These are phyloP conservation scores for Aegilops sharonensis DNA, from an alignment of 176 grass and related monocot genomes.

Conservation along the genomic window DNA sequence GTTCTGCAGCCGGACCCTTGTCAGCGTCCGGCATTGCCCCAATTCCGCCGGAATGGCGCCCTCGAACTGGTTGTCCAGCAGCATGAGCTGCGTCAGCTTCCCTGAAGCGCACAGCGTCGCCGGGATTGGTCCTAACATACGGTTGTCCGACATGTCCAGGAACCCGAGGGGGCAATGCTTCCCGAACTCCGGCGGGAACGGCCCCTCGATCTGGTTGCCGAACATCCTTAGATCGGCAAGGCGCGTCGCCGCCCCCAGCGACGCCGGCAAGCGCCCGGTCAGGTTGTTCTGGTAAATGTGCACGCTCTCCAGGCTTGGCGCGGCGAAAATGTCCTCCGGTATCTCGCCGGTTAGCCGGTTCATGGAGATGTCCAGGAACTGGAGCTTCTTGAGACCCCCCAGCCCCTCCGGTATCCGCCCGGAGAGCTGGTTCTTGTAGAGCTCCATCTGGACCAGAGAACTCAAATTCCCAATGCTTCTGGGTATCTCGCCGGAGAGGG, in stretches of 20 bases:
- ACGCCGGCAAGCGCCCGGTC: slow-evolving; percentile 42
- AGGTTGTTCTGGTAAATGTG: slow-evolving; percentile 75
- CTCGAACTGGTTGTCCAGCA: slow-evolving; percentile 64
- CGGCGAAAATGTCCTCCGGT: slow-evolving; percentile 66
- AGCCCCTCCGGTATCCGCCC: slow-evolving; percentile 66
- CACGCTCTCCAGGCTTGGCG: slow-evolving; percentile 48
- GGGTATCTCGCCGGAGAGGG: slow-evolving; percentile 57
- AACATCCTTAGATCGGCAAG: slow-evolving; percentile 70
- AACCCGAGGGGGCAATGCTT: slow-evolving; percentile 54
- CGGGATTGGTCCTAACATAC: slow-evolving; percentile 63
- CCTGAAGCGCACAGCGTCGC: slow-evolving; percentile 49
- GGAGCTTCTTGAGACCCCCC: slow-evolving; percentile 52
- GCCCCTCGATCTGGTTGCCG: slow-evolving; percentile 53
- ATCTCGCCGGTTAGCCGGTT: slow-evolving; percentile 59
- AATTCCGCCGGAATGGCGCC: slow-evolving; percentile 59
- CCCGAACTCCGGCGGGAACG: slow-evolving; percentile 62
- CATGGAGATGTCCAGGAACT: slow-evolving; percentile 52
- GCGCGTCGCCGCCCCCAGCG: slow-evolving; percentile 29
- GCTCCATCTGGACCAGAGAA: slow-evolving; percentile 69
- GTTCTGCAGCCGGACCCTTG: slow-evolving; percentile 54
- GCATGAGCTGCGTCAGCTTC: slow-evolving; percentile 52
- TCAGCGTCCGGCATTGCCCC: slow-evolving; percentile 54
- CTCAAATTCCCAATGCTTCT: slow-evolving; percentile 34
- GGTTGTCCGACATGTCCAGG: slow-evolving; percentile 66
- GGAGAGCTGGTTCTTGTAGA: slow-evolving; percentile 62